Base-by-base conservation (phyloP, 768 basidiomycete species). In the Tylopilus balloui region DNA sequence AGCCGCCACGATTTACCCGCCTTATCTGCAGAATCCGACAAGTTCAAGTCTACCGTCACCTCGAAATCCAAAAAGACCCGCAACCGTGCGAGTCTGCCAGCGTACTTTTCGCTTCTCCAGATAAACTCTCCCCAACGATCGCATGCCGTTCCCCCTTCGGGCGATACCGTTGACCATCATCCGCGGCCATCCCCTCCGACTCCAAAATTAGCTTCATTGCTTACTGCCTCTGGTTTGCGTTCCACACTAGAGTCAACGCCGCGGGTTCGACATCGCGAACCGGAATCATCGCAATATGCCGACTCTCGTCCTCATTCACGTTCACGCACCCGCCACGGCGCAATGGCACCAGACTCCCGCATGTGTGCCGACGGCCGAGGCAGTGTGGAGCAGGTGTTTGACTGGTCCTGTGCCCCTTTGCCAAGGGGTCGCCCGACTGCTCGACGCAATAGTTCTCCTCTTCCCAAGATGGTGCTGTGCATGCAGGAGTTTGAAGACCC, bases 91-190 rank as follows among this genome's bases (percentile, higher is more conserved):
- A 84, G 81, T 63, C 77, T 89, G 24, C 86, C 86, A 19, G 78
- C 84, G 17, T 86, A 81, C 67, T 89, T 89, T 64, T 86, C 84
- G 40, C 73, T 87, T 50, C 75, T 89, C 32, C 78, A 81, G 62
- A 70, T 81, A 56, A 70, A 68, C 54, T 74, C 73, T 42, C 66
- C 58, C 50, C 70, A 38, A 72, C 79, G 45, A 70, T 60, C 56
- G 47, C 75, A 47, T 17, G 57, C 44, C 36, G 52, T 53, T 31
- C 73, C 78, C 42, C 76, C 78, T 38, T 78, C 80, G 40, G 73
- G 66, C 31, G 67, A 73, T 53, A 76, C 76, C 23, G 66, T 72
- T 53, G 50, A 52, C 42, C 57, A 53, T 52, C 35, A 54, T 32
- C 65, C 73, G 31, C 78, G 76, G 23, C 69, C 71, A 14, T 82